These are phyloP conservation scores for Tuctoria greenei DNA, from an alignment of 176 grass and related monocot species.

Conservation along the genomic window DNA sequence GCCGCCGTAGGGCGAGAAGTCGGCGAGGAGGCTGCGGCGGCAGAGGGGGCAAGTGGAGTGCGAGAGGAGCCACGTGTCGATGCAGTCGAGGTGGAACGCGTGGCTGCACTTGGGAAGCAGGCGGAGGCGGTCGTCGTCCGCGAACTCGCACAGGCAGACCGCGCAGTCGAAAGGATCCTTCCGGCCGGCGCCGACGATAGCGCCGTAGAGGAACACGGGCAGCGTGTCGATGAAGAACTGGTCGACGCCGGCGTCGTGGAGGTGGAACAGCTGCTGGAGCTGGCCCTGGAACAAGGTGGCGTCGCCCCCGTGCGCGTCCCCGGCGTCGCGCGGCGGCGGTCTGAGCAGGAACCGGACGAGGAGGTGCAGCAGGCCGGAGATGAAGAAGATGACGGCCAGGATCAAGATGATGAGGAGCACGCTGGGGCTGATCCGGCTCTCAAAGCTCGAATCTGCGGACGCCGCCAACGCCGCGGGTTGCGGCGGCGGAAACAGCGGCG, in stretches of 20 bases:
- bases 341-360: conserved; percentile 59
- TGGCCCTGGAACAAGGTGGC: conserved; percentile 72
- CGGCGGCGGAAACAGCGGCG: not conserved
- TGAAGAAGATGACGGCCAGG: conserved; percentile 75
- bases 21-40: conserved; percentile 50
- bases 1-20: conserved; percentile 48
- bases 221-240: conserved; percentile 83
- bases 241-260: conserved; percentile 90
- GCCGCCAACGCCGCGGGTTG: not conserved
- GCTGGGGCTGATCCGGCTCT: conserved; percentile 71
- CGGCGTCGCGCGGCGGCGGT: conserved; percentile 28
- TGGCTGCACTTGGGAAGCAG: conserved; percentile 59
- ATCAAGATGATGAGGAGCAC: conserved; percentile 78
- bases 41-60: conserved; percentile 69
- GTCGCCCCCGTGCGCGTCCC: conserved; percentile 15
- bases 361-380: conserved; percentile 77
- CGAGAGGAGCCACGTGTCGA: conserved; percentile 63
- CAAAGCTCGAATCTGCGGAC: conserved; percentile 29
- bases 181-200: conserved; percentile 41
- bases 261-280: conserved; percentile 87
- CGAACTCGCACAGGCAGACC: conserved; percentile 56
- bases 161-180: conserved; percentile 70
- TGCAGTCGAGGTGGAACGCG: conserved; percentile 69
- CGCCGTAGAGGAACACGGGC: conserved; percentile 67
- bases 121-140: conserved; percentile 48